These are phyloP conservation scores for Xylaria nigripes DNA, from an alignment of 495 filamentous ascomycete genomes.

Conservation along the genomic window DNA sequence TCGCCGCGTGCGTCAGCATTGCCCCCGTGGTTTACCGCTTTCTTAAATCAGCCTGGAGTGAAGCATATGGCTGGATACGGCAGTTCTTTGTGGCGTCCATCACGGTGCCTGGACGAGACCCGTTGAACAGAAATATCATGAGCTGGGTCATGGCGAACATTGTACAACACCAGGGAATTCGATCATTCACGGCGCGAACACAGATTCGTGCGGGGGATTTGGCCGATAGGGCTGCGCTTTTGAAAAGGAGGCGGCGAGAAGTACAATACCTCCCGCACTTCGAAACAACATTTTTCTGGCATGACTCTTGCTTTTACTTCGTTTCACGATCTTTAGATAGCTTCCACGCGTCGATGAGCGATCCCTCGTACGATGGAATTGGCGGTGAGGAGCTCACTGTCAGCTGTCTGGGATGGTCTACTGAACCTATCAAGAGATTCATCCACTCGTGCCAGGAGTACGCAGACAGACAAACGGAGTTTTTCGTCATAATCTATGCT, in stretches of 20 bases:
- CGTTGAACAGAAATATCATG: slow-evolving; percentile 36
- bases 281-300: slow-evolving; percentile 35
- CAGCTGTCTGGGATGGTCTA: slow-evolving; percentile 40
- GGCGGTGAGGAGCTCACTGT: slow-evolving; percentile 38
- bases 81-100: slow-evolving; percentile 36
- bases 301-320: slow-evolving; percentile 35
- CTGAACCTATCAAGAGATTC: slow-evolving; percentile 37
- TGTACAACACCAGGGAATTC: slow-evolving; percentile 26
- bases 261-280: slow-evolving; percentile 41
- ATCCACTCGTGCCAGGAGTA: slow-evolving; percentile 37
- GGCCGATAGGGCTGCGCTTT: slow-evolving; percentile 29
- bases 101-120: slow-evolving; percentile 33
- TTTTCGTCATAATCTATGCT: slow-evolving; percentile 36
- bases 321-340: slow-evolving; percentile 34
- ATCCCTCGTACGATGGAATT: slow-evolving; percentile 25
- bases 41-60: slow-evolving; percentile 18
- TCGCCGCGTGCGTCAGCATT: slow-evolving; percentile 23
- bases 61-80: slow-evolving; percentile 34
- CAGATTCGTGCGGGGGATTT: slow-evolving; percentile 24
- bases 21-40: slow-evolving; percentile 25
- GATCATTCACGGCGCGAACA: slow-evolving; percentile 35
- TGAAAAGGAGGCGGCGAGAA: slow-evolving; percentile 35
- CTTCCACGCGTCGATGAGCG: slow-evolving; percentile 31
- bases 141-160: slow-evolving; percentile 37
- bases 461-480: slow-evolving; percentile 37